Base-by-base conservation (phyloP, 306 rosid genomes). In the Macrotyloma uniflorum region DNA sequence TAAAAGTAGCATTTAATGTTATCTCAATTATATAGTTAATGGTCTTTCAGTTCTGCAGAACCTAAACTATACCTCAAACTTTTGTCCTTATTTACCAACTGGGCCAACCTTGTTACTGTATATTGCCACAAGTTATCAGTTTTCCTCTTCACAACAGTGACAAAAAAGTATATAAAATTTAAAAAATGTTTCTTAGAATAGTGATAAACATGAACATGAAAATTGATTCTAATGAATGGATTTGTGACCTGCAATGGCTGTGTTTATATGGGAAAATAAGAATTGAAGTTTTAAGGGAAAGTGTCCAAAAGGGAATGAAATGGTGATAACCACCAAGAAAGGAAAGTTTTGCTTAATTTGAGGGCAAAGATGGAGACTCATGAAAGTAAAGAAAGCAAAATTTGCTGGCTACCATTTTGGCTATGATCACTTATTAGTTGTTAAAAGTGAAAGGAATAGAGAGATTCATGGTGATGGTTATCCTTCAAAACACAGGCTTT, bases 361-460 rank as follows among this genome's bases (percentile, higher is more conserved):
- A 50, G 35, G 51, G 84, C 64, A 74, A 80, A 78, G 74, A 23
- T n/a, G 71, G 15, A 20, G 73, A 65, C 22, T 38, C 70, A 74
- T 80, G 40, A 66, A 62, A 59, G 61, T 59, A 23, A 65, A 68
- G 49, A 69, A 79, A 70, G 70, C 75, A 70, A 55, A 50, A 33
- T 79, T 71, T 73, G 75, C 72, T 70, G 82, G 84, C 86, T 45
- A 66, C 82, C 83, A 79, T 61, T 79, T 59, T 15, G 40, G 45
- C 30, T 55, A 80, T 79, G 26, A 74, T 55, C 53, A 45, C 47
- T 70, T 0, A 69, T 69, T 64, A 13, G 38, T 57, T 1, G 43
- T 69, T 64, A 22, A 28, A 45, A 35, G 35, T 74, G 72, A 45
- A 80, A 57, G 72, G 32, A 66, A 78, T 22, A 46, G 24, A 64